Evolutionary conservation across 768 basidiomycete genomes (phyloP).

Genomic region (Hortiboletus flavorubellus): DNA sequence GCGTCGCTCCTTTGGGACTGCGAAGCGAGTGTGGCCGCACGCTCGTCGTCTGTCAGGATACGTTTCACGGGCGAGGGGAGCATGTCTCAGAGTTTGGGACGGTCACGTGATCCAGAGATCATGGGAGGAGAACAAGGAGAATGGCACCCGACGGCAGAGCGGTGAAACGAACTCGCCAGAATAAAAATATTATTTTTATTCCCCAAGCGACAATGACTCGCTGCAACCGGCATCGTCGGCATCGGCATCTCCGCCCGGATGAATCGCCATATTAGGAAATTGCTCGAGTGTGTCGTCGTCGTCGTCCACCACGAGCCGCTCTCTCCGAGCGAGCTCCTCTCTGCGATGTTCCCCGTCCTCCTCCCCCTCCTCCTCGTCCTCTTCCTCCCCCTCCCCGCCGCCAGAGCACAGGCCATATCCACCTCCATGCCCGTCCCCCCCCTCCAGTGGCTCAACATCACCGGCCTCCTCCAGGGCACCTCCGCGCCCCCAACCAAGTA

Average conservation of each 20-base stretch:
- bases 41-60: conserved; percentile 32
- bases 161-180: too few relatives aligned
- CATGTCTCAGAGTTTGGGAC: conserved; percentile 9
- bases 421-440: conserved; percentile 45
- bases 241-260: conserved; percentile 5
- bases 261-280: conserved; percentile 10
- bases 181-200: too few relatives aligned
- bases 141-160: too few relatives aligned
- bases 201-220: neutral
- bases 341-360: neutral
- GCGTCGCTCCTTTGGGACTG: conserved; percentile 20
- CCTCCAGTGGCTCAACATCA: conserved; percentile 67
- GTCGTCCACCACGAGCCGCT: conserved; percentile 22
- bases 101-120: conserved; percentile 4
- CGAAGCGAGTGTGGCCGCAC: conserved; percentile 23
- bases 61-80: conserved; percentile 33
- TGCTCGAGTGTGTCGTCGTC: conserved; percentile 8
- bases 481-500: conserved; percentile 62
- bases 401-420: conserved; percentile 47
- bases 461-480: conserved; percentile 51
- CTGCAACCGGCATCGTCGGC: conserved; percentile 11
- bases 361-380: conserved; percentile 12
- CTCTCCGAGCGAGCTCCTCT: conserved; percentile 23
- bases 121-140: too few relatives aligned
- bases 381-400: conserved; percentile 11